Conservation (phyloP, 192 early-diverging fungal species). For the Umbelopsis isabellina region DNA sequence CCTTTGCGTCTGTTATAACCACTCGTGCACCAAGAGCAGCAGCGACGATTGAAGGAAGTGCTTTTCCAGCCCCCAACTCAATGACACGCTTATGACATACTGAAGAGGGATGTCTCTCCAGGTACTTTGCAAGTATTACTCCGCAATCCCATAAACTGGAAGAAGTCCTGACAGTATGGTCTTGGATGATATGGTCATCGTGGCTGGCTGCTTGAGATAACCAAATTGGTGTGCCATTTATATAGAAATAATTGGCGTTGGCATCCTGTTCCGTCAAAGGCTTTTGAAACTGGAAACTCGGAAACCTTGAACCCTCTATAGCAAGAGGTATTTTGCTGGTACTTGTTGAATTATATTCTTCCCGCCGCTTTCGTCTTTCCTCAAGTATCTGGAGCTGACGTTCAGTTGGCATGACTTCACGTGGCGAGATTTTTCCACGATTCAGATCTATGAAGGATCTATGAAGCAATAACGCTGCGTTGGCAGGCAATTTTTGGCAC, state of each 20-base stretch:
- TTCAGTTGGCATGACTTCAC: background rate
- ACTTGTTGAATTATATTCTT: background rate
- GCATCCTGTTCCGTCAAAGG: background rate
- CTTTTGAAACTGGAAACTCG: constrained; percentile 7
- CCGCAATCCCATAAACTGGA: constrained; percentile 24
- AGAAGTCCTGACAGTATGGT: constrained; percentile 21
- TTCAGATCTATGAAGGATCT: background rate
- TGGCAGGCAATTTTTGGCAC: background rate
- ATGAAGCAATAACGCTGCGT: background rate
- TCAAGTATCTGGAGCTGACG: constrained; percentile 2
- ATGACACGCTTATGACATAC: constrained; percentile 3
- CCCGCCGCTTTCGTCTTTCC: background rate
- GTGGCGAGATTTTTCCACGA: background rate
- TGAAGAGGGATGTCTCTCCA: constrained; percentile 3
- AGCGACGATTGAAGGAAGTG: constrained; percentile 13
- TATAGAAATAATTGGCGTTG: constrained; percentile 5
- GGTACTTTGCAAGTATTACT: constrained; percentile 22
- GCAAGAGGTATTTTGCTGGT: background rate
- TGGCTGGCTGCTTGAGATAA: background rate
- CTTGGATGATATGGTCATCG: background rate
- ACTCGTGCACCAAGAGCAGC: constrained; percentile 21
- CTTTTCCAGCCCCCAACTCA: constrained; percentile 23
- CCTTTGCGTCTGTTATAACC: constrained; percentile 17
- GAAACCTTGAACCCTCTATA: constrained; percentile 6
- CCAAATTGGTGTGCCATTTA: background rate